Evolutionary conservation across 2,329 filamentous ascomycete species (phyloP).

Genomic region (Pseudogymnoascus sp.): DNA sequence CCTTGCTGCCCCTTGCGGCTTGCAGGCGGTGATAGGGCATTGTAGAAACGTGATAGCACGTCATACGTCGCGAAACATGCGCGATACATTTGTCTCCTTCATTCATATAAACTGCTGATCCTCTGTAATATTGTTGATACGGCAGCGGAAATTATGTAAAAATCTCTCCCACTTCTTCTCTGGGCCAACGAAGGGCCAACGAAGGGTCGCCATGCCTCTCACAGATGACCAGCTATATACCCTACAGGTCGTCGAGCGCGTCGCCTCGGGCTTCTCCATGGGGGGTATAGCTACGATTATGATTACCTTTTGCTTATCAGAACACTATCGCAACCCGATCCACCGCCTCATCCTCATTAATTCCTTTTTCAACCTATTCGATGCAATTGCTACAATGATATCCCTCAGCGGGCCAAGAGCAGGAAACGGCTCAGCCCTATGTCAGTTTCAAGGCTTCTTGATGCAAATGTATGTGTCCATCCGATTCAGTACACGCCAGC

Average conservation of each 20-base stretch:
- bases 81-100: neutral
- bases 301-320: slow-evolving; percentile 55
- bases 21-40: neutral
- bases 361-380: slow-evolving; percentile 69
- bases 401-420: slow-evolving; percentile 30
- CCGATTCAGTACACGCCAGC: neutral
- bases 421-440: slow-evolving; percentile 27
- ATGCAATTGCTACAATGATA: slow-evolving; percentile 33
- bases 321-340: slow-evolving; percentile 69
- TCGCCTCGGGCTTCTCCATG: slow-evolving; percentile 61
- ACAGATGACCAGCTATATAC: slow-evolving; percentile 36
- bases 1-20: neutral
- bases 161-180: neutral
- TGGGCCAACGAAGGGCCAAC: neutral
- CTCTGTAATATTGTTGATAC: neutral
- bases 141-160: slow-evolving; percentile 1
- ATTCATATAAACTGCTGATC: neutral
- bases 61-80: neutral
- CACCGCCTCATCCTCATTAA: slow-evolving; percentile 77
- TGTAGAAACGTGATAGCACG: neutral
- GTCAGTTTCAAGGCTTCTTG: slow-evolving; percentile 67
- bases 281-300: slow-evolving; percentile 64
- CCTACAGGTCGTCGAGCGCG: slow-evolving; percentile 55
- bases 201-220: slow-evolving; percentile 10
- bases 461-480: slow-evolving; percentile 63